phyloP scores from a whole-genome alignment of 495 filamentous ascomycete species.

The Hyaloscypha bicolor region DNA sequence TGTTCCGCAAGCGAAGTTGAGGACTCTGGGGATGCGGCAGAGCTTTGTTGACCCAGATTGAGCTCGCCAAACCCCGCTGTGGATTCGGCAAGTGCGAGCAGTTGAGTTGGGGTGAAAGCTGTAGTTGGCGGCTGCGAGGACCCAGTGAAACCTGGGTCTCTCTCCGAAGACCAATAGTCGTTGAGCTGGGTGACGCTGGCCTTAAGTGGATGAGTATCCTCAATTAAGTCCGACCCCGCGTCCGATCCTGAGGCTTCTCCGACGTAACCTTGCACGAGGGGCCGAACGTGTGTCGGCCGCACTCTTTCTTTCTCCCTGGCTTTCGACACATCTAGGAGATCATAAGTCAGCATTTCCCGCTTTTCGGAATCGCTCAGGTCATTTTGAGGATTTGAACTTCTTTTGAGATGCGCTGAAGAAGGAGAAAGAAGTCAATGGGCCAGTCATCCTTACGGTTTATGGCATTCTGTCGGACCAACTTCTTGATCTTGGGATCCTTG shows the following conservation, averaged over 20 bases:
- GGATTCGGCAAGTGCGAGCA: background rate
- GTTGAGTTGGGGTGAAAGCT: background rate
- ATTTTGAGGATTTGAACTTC: background rate
- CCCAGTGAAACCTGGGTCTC: background rate
- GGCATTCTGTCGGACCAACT: slow-evolving; percentile 6
- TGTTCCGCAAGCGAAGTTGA: background rate
- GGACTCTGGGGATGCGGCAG: background rate
- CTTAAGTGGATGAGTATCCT: background rate
- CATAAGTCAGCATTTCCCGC: background rate
- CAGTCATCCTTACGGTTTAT: background rate
- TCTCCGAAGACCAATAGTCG: background rate
- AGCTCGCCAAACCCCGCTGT: background rate
- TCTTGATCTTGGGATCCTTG: slow-evolving; percentile 10
- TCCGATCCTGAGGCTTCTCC: background rate
- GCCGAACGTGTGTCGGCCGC: background rate
- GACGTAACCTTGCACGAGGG: background rate
- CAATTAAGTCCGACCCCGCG: background rate
- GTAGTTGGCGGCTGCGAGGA: background rate
- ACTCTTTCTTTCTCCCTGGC: background rate
- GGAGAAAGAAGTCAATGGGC: background rate
- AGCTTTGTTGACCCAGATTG: background rate
- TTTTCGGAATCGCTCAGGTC: background rate
- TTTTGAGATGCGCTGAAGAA: background rate
- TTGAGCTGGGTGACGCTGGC: background rate
- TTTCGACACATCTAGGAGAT: background rate